Evolutionary conservation across 1,139 yeast genomes (phyloP), one percentile per base, ranked within the genome.

Genomic region (Debaryomyces udenii): DNA sequence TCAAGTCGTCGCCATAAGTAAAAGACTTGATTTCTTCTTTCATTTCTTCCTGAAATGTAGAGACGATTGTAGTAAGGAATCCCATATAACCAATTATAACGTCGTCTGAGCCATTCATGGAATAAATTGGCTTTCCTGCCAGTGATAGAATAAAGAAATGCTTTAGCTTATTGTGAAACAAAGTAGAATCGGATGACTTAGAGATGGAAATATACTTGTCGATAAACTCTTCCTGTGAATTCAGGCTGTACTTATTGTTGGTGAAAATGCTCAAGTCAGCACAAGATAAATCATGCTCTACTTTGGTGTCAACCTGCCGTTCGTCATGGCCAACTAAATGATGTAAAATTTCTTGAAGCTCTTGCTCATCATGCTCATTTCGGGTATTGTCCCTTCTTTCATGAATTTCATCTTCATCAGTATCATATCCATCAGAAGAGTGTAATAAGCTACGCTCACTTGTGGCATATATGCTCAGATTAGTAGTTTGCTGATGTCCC

Each of bases 91-190:
- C 88, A 36, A 86, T 68, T 1, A 86, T 70, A 18, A 82, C 64
- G 37, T 80, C 83, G 46, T 89, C 96, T 0, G 81, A 66, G 3
- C 96, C 96, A 56, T 83, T 76, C 71, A 86, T 71, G 1, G 95
- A 80, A 61, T 85, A 93, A 6, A 93, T 86, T 1, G 96, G 97
- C 59, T 93, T 93, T 0, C 99, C 99, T 0, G 98, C 96, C 2
- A 83, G 68, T 0, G 96, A 89, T n/a, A 93, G 69, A 5, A 93
- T 80, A 49, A 90, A 81, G 53, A 86, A 89, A 42, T 86, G 94
- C 59, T 86, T 86, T 39, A 73, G 62, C 35, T 69, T 76, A 31
- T 51, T 48, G 42, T 67, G 75, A 53, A 80, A 81, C 38, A 45
- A 40, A 1, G 52, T 52, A n/a, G 44, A 36, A 29, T 52, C 53